These are phyloP conservation scores for Aspergillus brasiliensis DNA, from an alignment of 2,329 filamentous ascomycete genomes.

Conservation along the genomic window DNA sequence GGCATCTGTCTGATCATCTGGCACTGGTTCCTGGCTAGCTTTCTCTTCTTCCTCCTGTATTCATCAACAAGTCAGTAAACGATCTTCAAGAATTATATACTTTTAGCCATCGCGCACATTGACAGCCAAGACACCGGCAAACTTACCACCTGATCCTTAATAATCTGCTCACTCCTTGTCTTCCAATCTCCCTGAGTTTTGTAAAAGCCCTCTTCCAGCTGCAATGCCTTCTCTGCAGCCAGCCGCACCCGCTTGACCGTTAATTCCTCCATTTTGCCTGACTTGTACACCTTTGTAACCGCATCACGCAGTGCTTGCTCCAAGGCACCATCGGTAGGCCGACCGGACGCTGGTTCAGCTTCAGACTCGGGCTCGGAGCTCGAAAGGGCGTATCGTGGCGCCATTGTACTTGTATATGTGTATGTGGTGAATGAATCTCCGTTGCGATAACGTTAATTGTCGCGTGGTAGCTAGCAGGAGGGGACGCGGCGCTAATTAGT, in stretches of 20 bases:
- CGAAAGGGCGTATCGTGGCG: conserved; percentile 33
- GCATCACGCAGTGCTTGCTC: conserved; percentile 43
- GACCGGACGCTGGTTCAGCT: conserved; percentile 21
- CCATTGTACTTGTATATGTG: conserved; percentile 24
- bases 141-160: conserved; percentile 56
- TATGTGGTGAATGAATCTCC: neutral
- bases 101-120: neutral
- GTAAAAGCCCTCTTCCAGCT: conserved; percentile 57
- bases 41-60: conserved; percentile 38
- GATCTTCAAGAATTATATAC: too few species aligned
- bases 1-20: conserved; percentile 13
- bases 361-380: conserved; percentile 31
- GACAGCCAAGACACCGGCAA: neutral
- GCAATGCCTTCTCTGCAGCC: conserved; percentile 55
- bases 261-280: conserved; percentile 52
- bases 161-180: conserved; percentile 54
- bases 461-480: neutral
- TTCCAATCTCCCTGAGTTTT: conserved; percentile 60
- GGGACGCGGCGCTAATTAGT: neutral
- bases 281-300: conserved; percentile 38
- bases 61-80: neutral
- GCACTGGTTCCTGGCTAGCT: conserved; percentile 15
- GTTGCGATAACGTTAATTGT: neutral
- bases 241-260: conserved; percentile 60
- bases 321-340: conserved; percentile 37